Base-by-base conservation (phyloP, 306 rosid genomes). In the Lablab purpureus region DNA sequence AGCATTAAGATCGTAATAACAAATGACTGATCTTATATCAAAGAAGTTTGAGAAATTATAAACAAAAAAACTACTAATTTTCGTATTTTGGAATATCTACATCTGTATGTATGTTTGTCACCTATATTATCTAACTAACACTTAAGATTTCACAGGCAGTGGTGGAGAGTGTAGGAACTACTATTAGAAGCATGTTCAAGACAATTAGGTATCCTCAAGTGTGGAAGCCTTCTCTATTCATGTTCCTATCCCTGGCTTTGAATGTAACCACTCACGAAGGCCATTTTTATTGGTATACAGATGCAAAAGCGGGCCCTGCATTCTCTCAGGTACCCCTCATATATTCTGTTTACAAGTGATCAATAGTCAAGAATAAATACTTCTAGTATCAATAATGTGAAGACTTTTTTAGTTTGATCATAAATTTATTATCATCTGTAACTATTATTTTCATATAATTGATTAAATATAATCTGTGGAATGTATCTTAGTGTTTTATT, bases 231-330 rank as follows among this genome's bases (percentile, higher is more conserved):
- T 82, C 97, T 7, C 91, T 92, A 0, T 92, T 71, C 83, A 89
- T 92, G 84, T 90, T 83, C 83, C 88, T 92, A 22, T 75, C 93
- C 60, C 62, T 90, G 75, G 85, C 92, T 73, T 88, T 92, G 13
- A 85, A 80, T 63, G 70, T 89, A 28, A 86, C 86, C 60, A 90
- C 90, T 51, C 97, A 90, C 15, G 96, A 92, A 81, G 97, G 97
- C 23, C 87, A 86, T 50, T 92, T 92, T 74, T 92, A 90, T 65
- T 92, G 97, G 97, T 90, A 92, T 67, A 92, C 97, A 2, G 93
- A 92, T 73, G 45, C 90, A 49, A 89, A 85, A 84, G 92, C 90
- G 0, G 97, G 97, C 51, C 97, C 97, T 75, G 93, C 91, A 23
- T 92, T 92, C 78, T 85, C 93, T 67, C 96, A 92, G 95, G 97